Percentiles rank a stretch among this genome's conserved stretches.
These are phyloP conservation scores for Brasilioporus rufonigricans DNA, from an alignment of 768 basidiomycete genomes.

Conservation along the genomic window DNA sequence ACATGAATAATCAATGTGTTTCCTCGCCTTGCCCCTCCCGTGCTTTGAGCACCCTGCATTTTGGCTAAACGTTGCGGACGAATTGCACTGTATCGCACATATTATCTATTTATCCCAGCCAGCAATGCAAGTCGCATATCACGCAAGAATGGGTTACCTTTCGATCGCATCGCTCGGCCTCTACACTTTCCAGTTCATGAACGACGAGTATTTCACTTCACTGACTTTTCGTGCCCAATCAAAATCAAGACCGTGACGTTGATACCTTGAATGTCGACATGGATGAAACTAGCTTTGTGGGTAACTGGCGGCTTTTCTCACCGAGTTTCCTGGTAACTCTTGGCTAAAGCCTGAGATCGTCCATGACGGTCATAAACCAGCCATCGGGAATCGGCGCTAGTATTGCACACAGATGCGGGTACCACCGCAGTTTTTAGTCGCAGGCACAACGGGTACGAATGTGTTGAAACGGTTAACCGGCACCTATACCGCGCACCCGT, in stretches of 20 bases:
- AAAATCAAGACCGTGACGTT: neutral
- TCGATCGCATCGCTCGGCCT: neutral
- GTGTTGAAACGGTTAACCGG: too few species aligned
- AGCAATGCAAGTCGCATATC: neutral
- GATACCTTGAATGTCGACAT: neutral
- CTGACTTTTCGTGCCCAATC: neutral
- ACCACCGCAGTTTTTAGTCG: too few species aligned
- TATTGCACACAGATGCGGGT: too few species aligned
- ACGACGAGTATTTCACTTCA: neutral
- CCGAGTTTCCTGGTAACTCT: too few species aligned
- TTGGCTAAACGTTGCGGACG: neutral
- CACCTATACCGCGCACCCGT: too few species aligned
- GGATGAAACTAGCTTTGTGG: too few species aligned
- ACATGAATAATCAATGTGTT: constrained; percentile 2
- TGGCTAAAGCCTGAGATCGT: too few species aligned
- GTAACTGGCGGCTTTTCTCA: too few species aligned
- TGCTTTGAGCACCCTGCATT: neutral
- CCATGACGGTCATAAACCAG: neutral
- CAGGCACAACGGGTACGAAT: too few species aligned
- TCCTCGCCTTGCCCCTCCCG: neutral
- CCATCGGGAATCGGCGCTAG: too few species aligned
- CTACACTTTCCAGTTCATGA: neutral
- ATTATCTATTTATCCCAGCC: neutral
- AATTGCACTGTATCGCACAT: neutral
- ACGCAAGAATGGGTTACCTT: neutral